A percentile compares a stretch with the other conserved stretches of the same genome.
phyloP scores from a whole-genome alignment of 192 early-diverging fungal species.

The Rhizophlyctis rosea region DNA sequence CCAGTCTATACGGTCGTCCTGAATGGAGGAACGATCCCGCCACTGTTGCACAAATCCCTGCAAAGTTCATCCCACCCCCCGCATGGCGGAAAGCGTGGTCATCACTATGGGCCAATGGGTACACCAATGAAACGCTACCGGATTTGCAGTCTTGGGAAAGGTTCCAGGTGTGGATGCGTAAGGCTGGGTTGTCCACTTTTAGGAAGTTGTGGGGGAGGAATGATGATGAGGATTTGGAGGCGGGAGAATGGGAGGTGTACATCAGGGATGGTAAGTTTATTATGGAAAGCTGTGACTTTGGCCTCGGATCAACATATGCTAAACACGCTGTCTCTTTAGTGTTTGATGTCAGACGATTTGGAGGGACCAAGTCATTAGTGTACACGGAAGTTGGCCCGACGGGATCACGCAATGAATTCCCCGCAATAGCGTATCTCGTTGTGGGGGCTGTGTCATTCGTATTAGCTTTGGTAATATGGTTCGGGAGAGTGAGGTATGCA shows the following conservation, averaged over 20 bases:
- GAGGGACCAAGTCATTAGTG: constrained; percentile 83
- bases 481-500: not conserved
- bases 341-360: constrained; percentile 64
- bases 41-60: constrained; percentile 36
- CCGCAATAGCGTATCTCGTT: constrained; percentile 82
- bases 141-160: constrained; percentile 72
- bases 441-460: constrained; percentile 53
- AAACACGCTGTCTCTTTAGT: not conserved
- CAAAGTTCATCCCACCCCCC: constrained; percentile 73
- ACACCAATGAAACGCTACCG: constrained; percentile 51
- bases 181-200: constrained; percentile 92
- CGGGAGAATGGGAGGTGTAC: constrained; percentile 14
- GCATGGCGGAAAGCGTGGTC: constrained; percentile 72
- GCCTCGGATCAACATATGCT: too few species aligned
- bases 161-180: constrained; percentile 99
- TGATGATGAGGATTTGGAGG: not conserved
- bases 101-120: constrained; percentile 42
- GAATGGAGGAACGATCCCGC: constrained; percentile 30
- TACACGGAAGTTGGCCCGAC: constrained; percentile 80
- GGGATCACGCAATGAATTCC: constrained; percentile 82
- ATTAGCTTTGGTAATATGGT: constrained; percentile 20
- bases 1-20: constrained; percentile 41
- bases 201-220: constrained; percentile 84
- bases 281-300: not conserved
- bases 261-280: constrained; percentile 10